Conservation (phyloP, 768 basidiomycete genomes). For the Phaeotremella skinneri region DNA sequence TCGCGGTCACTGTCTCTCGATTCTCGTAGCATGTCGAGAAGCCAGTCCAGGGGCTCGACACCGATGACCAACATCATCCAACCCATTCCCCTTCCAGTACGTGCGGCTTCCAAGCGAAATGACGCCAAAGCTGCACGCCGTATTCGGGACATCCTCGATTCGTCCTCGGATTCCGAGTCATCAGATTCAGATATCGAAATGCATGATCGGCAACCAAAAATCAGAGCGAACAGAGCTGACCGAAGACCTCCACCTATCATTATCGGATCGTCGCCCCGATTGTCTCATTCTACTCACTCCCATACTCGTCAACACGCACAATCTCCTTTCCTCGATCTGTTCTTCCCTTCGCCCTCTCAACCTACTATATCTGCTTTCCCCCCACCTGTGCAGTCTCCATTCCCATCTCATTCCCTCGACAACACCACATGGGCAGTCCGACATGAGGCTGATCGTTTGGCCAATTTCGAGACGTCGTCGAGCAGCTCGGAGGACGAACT, state of each 20-base stretch:
- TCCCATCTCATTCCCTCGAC: constrained; percentile 47
- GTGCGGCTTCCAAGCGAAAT: constrained; percentile 7
- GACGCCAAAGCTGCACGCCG: constrained; percentile 5
- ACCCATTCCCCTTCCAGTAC: background rate
- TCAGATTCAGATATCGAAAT: constrained; percentile 40
- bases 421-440: constrained; percentile 42
- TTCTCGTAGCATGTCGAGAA: constrained; percentile 11
- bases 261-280: constrained; percentile 16
- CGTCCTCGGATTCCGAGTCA: constrained; percentile 33
- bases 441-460: constrained; percentile 19
- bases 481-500: constrained; percentile 42
- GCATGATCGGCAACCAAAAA: constrained; percentile 18
- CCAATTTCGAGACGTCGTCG: constrained; percentile 33
- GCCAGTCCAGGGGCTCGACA: constrained; percentile 18
- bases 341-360: constrained; percentile 26
- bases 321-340: constrained; percentile 29
- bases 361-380: constrained; percentile 18
- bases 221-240: background rate
- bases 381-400: constrained; percentile 28
- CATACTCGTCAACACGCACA: constrained; percentile 18
- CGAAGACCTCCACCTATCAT: constrained; percentile 31
- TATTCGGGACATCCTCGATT: constrained; percentile 24
- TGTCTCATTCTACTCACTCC: too few relatives aligned
- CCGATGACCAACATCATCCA: background rate
- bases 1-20: background rate